Percentiles rank a stretch among this genome's conserved stretches.
Evolutionary conservation across 371 early-diverging fungal genomes (phyloP).

Genomic region (Nosema granulosis): DNA sequence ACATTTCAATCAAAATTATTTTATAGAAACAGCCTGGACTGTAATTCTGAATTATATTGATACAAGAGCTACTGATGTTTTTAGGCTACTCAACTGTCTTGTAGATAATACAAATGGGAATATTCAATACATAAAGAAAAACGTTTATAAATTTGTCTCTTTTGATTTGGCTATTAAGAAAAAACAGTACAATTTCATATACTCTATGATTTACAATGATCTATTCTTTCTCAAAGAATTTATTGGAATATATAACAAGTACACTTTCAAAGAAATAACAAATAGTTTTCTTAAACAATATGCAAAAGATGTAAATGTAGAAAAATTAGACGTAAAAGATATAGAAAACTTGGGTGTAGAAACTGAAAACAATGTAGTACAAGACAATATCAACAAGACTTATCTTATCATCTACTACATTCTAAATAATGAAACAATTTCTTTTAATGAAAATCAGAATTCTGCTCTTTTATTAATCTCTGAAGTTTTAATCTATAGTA

Average conservation of each 20-base stretch:
- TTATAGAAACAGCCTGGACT: slow-evolving; percentile 31
- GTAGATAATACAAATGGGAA: slow-evolving; percentile 39
- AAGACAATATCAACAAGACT: too few species aligned
- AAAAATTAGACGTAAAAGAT: too few species aligned
- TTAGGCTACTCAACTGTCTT: slow-evolving; percentile 1
- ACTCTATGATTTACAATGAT: slow-evolving; percentile 13
- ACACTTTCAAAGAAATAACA: not conserved
- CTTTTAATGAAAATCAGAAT: too few species aligned
- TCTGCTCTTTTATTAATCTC: too few species aligned
- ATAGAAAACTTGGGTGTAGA: too few species aligned
- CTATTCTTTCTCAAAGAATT: not conserved
- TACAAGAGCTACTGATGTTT: not conserved
- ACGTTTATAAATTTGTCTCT: slow-evolving; percentile 1
- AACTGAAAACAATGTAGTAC: too few species aligned
- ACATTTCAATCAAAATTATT: slow-evolving; percentile 44
- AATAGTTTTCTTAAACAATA: too few species aligned
- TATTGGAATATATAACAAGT: not conserved
- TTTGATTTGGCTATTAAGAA: not conserved
- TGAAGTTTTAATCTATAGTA: too few species aligned
- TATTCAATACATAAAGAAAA: slow-evolving; percentile 19
- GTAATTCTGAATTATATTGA: slow-evolving; percentile 5
- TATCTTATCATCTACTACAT: too few species aligned
- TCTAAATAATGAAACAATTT: too few species aligned
- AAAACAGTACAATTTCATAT: slow-evolving; percentile 16
- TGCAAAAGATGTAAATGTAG: too few species aligned